These are phyloP conservation scores for Rhododendron williamsianum DNA, from an alignment of 148 eudicot species.

Conservation along the genomic window DNA sequence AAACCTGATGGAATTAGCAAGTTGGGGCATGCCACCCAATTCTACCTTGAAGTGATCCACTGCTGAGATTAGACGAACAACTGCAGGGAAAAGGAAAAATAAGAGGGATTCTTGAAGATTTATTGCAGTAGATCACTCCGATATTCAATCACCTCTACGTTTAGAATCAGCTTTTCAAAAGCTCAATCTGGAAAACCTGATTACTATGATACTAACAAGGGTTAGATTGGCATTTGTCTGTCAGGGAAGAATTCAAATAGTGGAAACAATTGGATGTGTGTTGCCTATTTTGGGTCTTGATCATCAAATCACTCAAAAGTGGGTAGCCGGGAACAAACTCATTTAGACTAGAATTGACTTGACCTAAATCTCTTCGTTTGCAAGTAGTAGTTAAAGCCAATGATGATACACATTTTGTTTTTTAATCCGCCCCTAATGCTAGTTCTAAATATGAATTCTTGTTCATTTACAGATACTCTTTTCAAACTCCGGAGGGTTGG, in stretches of 20 bases:
- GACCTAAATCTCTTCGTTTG: background rate
- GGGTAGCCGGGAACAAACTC: background rate
- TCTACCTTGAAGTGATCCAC: background rate
- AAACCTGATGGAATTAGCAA: background rate
- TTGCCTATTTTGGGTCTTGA: background rate
- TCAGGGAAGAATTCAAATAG: background rate
- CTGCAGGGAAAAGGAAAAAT: background rate
- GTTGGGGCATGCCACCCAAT: background rate
- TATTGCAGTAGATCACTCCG: background rate
- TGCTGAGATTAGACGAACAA: background rate
- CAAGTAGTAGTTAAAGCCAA: background rate
- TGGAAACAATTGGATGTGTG: background rate
- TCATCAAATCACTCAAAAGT: background rate
- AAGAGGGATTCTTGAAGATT: background rate
- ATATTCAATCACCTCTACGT: background rate
- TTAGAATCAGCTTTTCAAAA: background rate
- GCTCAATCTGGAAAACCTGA: background rate
- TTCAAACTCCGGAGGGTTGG: constrained; percentile 54
- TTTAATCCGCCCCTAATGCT: background rate
- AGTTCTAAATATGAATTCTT: background rate
- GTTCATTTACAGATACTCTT: constrained; percentile 31
- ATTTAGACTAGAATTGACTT: background rate
- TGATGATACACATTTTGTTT: background rate
- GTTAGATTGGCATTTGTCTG: background rate
- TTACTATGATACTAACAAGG: background rate